Base-by-base conservation (phyloP, 805 yeast species). In the Wickerhamomyces xylosicus region DNA sequence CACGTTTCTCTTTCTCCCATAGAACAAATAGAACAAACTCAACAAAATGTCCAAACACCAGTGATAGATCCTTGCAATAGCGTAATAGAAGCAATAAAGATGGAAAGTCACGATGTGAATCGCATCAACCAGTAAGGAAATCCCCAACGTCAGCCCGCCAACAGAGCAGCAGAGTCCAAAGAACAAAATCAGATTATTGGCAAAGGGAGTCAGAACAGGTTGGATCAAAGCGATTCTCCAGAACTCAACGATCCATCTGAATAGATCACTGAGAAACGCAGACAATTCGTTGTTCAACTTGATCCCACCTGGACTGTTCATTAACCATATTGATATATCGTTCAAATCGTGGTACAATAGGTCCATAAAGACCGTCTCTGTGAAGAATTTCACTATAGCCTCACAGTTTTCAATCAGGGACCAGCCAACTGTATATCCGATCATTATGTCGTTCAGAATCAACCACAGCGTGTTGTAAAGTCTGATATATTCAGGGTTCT, bases 281-380 rank as follows among this genome's bases (percentile, higher is more conserved):
- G 96, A 85, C 16, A 92, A 66, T 51, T 87, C 96, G 42, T 77
- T 79, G 57, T 92, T 92, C 38, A 92, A 71, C 53, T 92, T 92
- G 50, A 92, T 77, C 4, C 98, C 98, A 14, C 90, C 95, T 0
- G 98, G 98, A 51, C 89, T 83, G 44, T 77, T 71, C 66, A 87
- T 85, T 29, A 92, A 66, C 89, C 95, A 83, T 0, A 63, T 47
- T 3, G 89, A 75, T 31, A 78, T 55, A 3, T 53, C 43, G 16
- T 67, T 60, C 33, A 79, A 58, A n/a, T 66, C 64, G 27, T 62
- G 52, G 39, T 73, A 72, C 13, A 80, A 45, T 1, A 66, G 41
- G 19, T 52, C 53, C 31, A 68, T 61, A 13, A 76, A 58, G 4
- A 61, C 20, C 4, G 37, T 33, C n/a, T 57, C 43, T 33, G 55